A percentile compares a stretch with the other conserved stretches of the same genome.
Conservation (phyloP, 768 basidiomycete species). For the Xanthoconium stramineum region DNA sequence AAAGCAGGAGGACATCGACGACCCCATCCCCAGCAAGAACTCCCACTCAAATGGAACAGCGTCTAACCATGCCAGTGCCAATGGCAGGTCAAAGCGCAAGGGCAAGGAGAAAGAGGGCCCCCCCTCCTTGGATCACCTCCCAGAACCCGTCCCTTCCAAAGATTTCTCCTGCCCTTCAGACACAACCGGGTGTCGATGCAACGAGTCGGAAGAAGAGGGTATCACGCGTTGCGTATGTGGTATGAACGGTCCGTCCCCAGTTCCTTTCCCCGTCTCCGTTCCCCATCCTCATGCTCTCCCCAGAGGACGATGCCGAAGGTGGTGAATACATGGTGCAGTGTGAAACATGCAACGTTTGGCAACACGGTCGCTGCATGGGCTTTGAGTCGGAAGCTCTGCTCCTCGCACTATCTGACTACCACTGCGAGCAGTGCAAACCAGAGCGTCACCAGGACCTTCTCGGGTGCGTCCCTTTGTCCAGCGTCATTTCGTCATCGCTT, state of each 20-base stretch:
- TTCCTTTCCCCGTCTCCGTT: constrained; percentile 5
- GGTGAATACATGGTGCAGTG: constrained; percentile 98
- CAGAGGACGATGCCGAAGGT: constrained; percentile 75
- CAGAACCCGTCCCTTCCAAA: constrained; percentile 28
- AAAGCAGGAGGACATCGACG: constrained; percentile 75
- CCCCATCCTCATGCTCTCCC: constrained; percentile 30
- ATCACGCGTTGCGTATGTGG: constrained; percentile 86
- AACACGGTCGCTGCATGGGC: constrained; percentile 96
- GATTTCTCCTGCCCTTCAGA: constrained; percentile 28
- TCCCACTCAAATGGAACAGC: constrained; percentile 31
- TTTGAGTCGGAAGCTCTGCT: constrained; percentile 75
- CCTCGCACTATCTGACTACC: constrained; percentile 80
- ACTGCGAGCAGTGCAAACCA: constrained; percentile 90
- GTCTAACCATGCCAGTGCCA: constrained; percentile 30
- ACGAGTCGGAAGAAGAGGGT: constrained; percentile 49
- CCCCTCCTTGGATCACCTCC: constrained; percentile 27
- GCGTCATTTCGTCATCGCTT: constrained; percentile 14
- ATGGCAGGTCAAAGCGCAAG: constrained; percentile 58
- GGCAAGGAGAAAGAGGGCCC: constrained; percentile 62
- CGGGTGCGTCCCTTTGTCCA: constrained; percentile 51
- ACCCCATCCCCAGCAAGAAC: constrained; percentile 47
- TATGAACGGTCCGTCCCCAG: constrained; percentile 57
- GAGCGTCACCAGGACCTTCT: constrained; percentile 80
- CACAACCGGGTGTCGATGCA: constrained; percentile 39
- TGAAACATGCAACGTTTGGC: constrained; percentile 96